Evolutionary conservation across 176 grass and related monocot species (phyloP), one percentile per base, ranked within the genome.

Genomic region (Secale cereale): DNA sequence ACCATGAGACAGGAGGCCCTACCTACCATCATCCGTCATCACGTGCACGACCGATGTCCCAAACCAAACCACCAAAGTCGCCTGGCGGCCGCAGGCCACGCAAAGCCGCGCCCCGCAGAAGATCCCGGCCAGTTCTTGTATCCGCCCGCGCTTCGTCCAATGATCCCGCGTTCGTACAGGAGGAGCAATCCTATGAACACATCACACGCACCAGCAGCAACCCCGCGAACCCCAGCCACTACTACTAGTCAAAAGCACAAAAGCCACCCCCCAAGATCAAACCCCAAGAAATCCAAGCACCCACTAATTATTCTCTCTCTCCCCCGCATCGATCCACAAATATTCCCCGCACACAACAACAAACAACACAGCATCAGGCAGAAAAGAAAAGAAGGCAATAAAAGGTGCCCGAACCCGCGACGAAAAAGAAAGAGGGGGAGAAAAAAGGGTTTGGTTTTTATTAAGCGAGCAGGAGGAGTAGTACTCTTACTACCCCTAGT

Each of bases 361-460:
- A 50, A 19, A 17, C 40, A 15, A 39, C 52, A 7, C 76, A 43
- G 36, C 60, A 10, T 28, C 71, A 45, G 17, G 63, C 8, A 43
- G 3, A 77, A 80, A 61, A 20, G 83, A 89, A 79, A 89, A 37
- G 83, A 68, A 0, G 16, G 48, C 16, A 79, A 37, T 72, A 63
- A 84, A 83, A 59, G 59, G 66, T 3, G 41, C 7, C 57, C 88
- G 50, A 80, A 36, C 59, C 59, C 79, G 14, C 25, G 37, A 62
- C 30, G 70, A 43, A 71, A 91, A n/a, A 69, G 71, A 50, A 50
- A 52, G 36, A 29, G 41, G 28, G 65, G 37, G 70, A 69, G 22
- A 90, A 62, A 79, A 70, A 84, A 61, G 79, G 83, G 62, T 64
- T 93, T 71, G 83, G 82, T 88, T 93, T 93, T 86, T 86, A 88